Evolutionary conservation across 306 rosid species (phyloP), one percentile per base, ranked within the genome.

Genomic region (Macrotyloma uniflorum): DNA sequence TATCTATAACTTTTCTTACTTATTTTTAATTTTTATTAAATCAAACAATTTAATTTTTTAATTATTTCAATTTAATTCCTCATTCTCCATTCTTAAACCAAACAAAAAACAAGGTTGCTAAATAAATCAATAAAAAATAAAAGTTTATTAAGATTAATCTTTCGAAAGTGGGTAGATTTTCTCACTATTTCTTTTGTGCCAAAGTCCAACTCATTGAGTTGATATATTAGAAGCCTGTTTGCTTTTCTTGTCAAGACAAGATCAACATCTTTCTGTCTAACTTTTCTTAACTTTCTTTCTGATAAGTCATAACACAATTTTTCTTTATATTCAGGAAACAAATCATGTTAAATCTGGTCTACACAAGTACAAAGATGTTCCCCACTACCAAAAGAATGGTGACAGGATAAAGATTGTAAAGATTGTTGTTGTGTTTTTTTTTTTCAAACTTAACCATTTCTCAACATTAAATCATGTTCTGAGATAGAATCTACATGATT

Each of bases 351-450:
- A 42, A 57, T 50, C 16, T 83, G 82, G 61, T 79, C 87, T 59
- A 81, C 81, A 53, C 64, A 67, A 72, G 77, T 53, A 46, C 74
- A 84, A 73, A 83, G 82, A 75, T 81, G 89, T 75, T 68, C 59
- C 87, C 89, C 89, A 78, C 84, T 78, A 80, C 58, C 7, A 28
- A 49, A 77, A 23, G 79, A 82, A 82, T 20, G 64, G 66, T 24
- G 42, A 33, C 79, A 4, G 7, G 19, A 83, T 64, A 66, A 81
- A 55, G 51, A 65, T 38, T 38, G n/a, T n/a, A n/a, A n/a, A n/a
- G n/a, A n/a, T 23, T 51, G 53, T 46, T 73, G 11, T 36, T 36
- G 42, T 79, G 86, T 78, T n/a, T n/a, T 65, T 36, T 10, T 50
- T 65, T 61, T 38, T n/a, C 2, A 66, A 3, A 9, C 74, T 38